phyloP scores from a whole-genome alignment of 345 rosid species.

The Syzygium oleosum region DNA sequence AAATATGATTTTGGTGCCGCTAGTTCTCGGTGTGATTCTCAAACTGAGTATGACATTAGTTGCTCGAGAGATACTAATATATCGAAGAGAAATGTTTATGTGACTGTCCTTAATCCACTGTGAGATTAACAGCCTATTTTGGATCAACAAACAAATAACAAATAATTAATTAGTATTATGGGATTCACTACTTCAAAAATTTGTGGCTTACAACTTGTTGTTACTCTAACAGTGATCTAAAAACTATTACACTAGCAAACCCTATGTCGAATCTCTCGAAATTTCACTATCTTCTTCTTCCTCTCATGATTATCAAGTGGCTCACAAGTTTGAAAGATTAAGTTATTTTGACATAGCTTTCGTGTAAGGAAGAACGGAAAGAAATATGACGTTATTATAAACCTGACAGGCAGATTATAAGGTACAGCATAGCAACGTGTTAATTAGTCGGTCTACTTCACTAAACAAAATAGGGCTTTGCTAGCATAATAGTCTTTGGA shows the following conservation, averaged over 20 bases:
- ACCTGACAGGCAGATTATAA: neutral
- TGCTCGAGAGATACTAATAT: neutral
- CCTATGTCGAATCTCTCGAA: neutral
- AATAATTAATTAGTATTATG: too few relatives aligned
- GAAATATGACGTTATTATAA: neutral
- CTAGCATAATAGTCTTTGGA: too few relatives aligned
- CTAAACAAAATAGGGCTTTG: neutral
- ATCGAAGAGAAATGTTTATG: too few relatives aligned
- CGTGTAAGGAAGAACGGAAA: neutral
- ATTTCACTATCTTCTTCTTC: neutral
- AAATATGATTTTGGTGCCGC: neutral
- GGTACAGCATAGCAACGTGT: neutral
- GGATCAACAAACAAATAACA: too few relatives aligned
- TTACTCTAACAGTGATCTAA: too few relatives aligned
- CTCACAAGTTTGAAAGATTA: neutral
- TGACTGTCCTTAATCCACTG: too few relatives aligned
- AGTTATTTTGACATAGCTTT: neutral
- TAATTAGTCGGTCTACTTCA: neutral
- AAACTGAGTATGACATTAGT: neutral
- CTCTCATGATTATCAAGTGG: neutral
- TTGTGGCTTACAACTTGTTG: too few relatives aligned
- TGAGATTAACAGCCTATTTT: too few relatives aligned
- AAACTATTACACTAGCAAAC: too few relatives aligned
- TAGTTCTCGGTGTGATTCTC: neutral
- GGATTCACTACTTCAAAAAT: too few relatives aligned